These are phyloP conservation scores for Suillus alpinus DNA, from an alignment of 768 basidiomycete genomes.

Conservation along the genomic window DNA sequence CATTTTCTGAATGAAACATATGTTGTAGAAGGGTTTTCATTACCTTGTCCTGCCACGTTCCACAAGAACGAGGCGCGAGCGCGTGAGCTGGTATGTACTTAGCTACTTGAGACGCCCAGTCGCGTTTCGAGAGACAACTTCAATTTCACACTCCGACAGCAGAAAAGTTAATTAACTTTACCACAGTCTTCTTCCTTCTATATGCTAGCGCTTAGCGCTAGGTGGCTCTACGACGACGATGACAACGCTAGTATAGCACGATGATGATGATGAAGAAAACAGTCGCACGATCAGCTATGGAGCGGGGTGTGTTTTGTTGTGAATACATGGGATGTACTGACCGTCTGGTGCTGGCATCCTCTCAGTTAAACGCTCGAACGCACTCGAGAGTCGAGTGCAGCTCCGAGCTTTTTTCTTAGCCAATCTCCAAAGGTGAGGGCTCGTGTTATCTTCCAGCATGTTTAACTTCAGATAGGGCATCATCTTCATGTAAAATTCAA, in stretches of 20 bases:
- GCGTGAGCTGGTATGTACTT: constrained; percentile 10
- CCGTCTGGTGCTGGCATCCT: not conserved
- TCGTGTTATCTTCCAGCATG: no score
- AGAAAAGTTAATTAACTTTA: not conserved
- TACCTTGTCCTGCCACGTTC: constrained; percentile 12
- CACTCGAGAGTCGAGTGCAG: not conserved
- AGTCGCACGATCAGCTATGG: not conserved
- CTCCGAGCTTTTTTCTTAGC: not conserved
- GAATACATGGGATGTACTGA: not conserved
- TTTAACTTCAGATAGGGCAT: not conserved
- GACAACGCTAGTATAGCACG: not conserved
- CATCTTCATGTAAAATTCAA: not conserved
- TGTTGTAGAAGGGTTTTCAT: not conserved
- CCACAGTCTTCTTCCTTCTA: not conserved
- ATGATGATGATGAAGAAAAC: not conserved
- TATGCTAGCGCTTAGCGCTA: no score
- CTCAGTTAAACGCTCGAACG: not conserved
- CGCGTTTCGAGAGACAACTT: not conserved
- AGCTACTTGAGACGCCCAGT: not conserved
- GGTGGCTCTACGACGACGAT: not conserved
- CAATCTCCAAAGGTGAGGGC: not conserved
- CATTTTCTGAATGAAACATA: constrained; percentile 1
- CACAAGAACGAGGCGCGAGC: constrained; percentile 18
- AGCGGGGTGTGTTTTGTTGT: not conserved
- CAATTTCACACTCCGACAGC: not conserved